phyloP scores from a whole-genome alignment of 306 rosid genomes.

The Prunus mongolica region DNA sequence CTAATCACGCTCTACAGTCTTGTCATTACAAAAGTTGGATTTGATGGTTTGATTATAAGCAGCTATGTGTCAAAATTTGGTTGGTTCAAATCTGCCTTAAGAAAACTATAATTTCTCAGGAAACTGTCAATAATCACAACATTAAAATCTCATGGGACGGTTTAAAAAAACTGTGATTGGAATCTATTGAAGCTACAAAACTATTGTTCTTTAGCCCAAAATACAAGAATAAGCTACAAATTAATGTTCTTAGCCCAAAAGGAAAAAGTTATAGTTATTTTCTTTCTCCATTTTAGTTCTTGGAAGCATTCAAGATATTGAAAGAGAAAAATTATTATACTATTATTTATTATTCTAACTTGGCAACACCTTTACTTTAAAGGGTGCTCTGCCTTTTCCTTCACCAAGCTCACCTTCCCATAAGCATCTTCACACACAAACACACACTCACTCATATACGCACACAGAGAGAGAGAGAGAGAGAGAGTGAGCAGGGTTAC shows the following conservation, averaged over 20 bases:
- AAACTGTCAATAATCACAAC: too few relatives aligned
- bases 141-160: too few relatives aligned
- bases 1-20: slow-evolving; percentile 20
- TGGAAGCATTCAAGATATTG: slow-evolving; percentile 34
- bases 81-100: background rate
- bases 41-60: background rate
- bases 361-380: slow-evolving; percentile 43
- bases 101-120: too few relatives aligned
- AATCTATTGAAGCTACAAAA: background rate
- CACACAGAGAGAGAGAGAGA: slow-evolving; percentile 13
- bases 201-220: background rate
- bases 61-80: background rate
- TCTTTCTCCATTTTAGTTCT: slow-evolving; percentile 28
- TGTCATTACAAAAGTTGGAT: slow-evolving; percentile 26
- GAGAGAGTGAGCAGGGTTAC: slow-evolving; percentile 26
- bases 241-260: background rate
- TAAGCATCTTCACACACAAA: slow-evolving; percentile 43
- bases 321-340: background rate
- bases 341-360: slow-evolving; percentile 28
- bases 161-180: background rate
- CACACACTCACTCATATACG: slow-evolving; percentile 4
- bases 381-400: slow-evolving; percentile 42
- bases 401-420: slow-evolving; percentile 59
- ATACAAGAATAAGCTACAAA: background rate
- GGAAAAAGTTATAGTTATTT: slow-evolving; percentile 8